Evolutionary conservation across 75 land plant genomes (phyloP).

Genomic region (Pinus albicaulis): DNA sequence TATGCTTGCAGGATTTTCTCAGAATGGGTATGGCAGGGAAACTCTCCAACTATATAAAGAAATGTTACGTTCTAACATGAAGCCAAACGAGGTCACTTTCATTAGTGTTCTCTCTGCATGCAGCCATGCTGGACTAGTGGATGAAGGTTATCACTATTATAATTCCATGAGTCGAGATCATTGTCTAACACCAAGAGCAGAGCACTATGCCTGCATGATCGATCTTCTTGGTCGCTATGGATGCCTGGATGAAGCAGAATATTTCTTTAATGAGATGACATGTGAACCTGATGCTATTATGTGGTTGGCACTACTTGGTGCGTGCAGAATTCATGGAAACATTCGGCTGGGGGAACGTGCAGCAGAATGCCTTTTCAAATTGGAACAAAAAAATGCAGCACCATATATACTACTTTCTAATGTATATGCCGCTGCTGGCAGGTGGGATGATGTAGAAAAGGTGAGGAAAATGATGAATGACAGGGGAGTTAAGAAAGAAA

Average conservation of each 20-base stretch:
- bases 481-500: background rate
- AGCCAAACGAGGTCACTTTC: background rate
- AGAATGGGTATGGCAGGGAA: background rate
- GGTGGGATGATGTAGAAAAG: background rate
- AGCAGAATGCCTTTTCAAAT: background rate
- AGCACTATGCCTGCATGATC: slow-evolving; percentile 3
- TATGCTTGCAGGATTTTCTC: background rate
- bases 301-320: slow-evolving; percentile 9
- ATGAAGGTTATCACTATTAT: background rate
- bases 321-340: background rate
- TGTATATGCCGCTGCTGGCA: background rate
- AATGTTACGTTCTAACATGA: background rate
- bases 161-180: slow-evolving; percentile 5
- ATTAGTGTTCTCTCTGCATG: background rate
- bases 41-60: background rate
- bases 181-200: background rate
- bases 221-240: slow-evolving; percentile 14
- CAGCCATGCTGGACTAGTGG: background rate
- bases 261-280: background rate
- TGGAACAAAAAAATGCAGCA: slow-evolving; percentile 1
- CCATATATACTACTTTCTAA: background rate
- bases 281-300: background rate
- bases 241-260: slow-evolving; percentile 8
- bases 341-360: background rate
- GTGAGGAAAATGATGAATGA: background rate